Percentiles rank a stretch among this genome's conserved stretches.
Evolutionary conservation across 306 rosid genomes (phyloP).

Genomic region (Vicia villosa): DNA sequence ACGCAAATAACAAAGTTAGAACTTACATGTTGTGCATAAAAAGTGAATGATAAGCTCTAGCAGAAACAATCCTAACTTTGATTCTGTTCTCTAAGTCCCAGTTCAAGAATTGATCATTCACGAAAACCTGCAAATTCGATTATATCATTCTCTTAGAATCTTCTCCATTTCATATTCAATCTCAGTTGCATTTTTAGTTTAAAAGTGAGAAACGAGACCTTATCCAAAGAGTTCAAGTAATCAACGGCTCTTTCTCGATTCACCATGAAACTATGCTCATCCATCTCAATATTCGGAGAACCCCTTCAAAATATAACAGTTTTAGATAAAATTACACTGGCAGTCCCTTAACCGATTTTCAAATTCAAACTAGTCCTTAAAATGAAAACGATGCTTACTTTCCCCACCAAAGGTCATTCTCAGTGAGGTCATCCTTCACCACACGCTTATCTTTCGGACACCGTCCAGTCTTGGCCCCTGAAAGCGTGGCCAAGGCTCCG

Average conservation of each 20-base stretch:
- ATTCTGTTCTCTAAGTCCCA: slow-evolving; percentile 85
- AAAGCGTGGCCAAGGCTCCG: slow-evolving; percentile 89
- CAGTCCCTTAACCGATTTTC: not conserved
- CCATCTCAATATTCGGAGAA: slow-evolving; percentile 94
- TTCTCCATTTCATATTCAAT: not conserved
- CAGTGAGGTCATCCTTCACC: slow-evolving; percentile 63
- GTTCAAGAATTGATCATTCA: slow-evolving; percentile 89
- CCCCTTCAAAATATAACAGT: slow-evolving; percentile 52
- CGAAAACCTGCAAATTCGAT: slow-evolving; percentile 63
- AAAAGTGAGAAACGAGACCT: slow-evolving; percentile 48
- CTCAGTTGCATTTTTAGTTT: not conserved
- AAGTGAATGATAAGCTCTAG: slow-evolving; percentile 94
- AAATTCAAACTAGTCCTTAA: not conserved
- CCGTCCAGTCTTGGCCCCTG: slow-evolving; percentile 95
- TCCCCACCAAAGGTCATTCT: slow-evolving; percentile 95
- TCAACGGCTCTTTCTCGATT: slow-evolving; percentile 96
- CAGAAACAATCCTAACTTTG: slow-evolving; percentile 91
- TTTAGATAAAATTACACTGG: not conserved
- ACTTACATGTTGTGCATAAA: slow-evolving; percentile 98
- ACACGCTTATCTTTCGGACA: slow-evolving; percentile 88
- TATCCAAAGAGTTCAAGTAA: slow-evolving; percentile 85
- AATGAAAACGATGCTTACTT: slow-evolving; percentile 51
- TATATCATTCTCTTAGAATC: not conserved
- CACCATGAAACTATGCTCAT: slow-evolving; percentile 84
- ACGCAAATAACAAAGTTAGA: not conserved